These are phyloP conservation scores for Fusarium graminum DNA, from an alignment of 2,329 filamentous ascomycete genomes.

Conservation along the genomic window DNA sequence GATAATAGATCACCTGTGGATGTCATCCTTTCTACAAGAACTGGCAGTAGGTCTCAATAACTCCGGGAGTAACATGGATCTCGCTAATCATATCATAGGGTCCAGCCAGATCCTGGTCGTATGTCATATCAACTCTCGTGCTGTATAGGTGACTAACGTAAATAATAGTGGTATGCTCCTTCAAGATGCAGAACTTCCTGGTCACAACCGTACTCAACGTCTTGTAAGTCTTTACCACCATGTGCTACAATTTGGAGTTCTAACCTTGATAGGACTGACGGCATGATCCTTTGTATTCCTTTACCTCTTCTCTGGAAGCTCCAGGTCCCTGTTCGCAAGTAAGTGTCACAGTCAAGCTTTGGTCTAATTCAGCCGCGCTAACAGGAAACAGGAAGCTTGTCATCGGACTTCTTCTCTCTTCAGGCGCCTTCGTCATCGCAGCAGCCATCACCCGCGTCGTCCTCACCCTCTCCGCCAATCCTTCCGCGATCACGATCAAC, in stretches of 20 bases:
- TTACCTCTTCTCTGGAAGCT: slow-evolving; percentile 43
- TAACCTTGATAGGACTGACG: slow-evolving; percentile 27
- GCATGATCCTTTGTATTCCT: slow-evolving; percentile 37
- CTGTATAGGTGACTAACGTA: fast-evolving
- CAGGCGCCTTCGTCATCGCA: slow-evolving; percentile 47
- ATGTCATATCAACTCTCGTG: neutral
- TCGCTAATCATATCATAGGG: neutral
- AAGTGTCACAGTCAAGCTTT: fast-evolving
- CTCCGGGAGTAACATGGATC: fast-evolving
- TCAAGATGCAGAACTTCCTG: slow-evolving; percentile 40
- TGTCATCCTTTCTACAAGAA: slow-evolving; percentile 42
- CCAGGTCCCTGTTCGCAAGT: slow-evolving; percentile 42
- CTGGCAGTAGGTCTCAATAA: slow-evolving; percentile 26
- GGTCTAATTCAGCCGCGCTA: fast-evolving
- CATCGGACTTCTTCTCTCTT: slow-evolving; percentile 47
- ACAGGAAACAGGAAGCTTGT: slow-evolving; percentile 38
- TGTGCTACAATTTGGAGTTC: neutral
- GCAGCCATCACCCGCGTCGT: slow-evolving; percentile 45
- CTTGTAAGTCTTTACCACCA: slow-evolving; percentile 20
- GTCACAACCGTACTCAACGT: slow-evolving; percentile 43
- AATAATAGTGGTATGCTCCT: slow-evolving; percentile 29
- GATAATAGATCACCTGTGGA: slow-evolving; percentile 35
- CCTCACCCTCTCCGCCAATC: slow-evolving; percentile 40
- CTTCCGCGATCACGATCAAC: slow-evolving; percentile 46
- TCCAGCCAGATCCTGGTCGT: slow-evolving; percentile 40